Base-by-base conservation (phyloP, 2,329 filamentous ascomycete species). In the Colletotrichum plurivorum region DNA sequence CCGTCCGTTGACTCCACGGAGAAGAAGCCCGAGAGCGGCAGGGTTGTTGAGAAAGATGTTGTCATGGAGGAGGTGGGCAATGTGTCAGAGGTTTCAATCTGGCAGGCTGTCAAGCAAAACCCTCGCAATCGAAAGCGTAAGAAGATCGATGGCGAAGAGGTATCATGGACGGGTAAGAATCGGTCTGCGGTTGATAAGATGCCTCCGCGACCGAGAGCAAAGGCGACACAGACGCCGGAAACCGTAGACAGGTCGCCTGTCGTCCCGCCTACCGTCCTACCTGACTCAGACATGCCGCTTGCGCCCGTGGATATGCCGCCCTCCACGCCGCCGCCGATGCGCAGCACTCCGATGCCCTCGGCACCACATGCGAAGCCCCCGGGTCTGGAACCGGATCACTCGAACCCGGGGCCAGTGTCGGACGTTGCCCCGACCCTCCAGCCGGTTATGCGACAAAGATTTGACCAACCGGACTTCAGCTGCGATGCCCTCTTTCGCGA, bases 51-150 rank as follows among this genome's bases (percentile, higher is more conserved):
- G 22, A 4, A 25, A 3, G 22, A 25, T 25, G 22, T 25, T 25
- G 22, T 25, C 22, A 25, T 25, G 22, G 22, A 25, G 22, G 22
- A 25, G 2, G 22, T 25, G 3, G 22, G 22, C 10, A 9, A 36
- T 36, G 31, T 36, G 8, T 45, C 60, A 22, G 46, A 27, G 49
- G 61, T 25, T 67, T 87, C 87, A 4, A 88, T 88, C n/a, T 76
- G 84, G 4, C 80, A 82, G 9, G 83, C 85, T 1, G 85, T 88
- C 67, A 88, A 88, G 73, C 78, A 78, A 10, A 83, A 85, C 46
- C 81, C 81, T 6, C 81, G 84, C 22, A 78, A 81, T 46, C 80
- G 85, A 67, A 87, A 84, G 73, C 81, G 82, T 15, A 87, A 86
- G 73, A 80, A 77, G 72, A 81, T 85, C 60, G 76, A 82, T 25